These are phyloP conservation scores for Solanum paucissectum DNA, from an alignment of 257 asterid species.

Conservation along the genomic window DNA sequence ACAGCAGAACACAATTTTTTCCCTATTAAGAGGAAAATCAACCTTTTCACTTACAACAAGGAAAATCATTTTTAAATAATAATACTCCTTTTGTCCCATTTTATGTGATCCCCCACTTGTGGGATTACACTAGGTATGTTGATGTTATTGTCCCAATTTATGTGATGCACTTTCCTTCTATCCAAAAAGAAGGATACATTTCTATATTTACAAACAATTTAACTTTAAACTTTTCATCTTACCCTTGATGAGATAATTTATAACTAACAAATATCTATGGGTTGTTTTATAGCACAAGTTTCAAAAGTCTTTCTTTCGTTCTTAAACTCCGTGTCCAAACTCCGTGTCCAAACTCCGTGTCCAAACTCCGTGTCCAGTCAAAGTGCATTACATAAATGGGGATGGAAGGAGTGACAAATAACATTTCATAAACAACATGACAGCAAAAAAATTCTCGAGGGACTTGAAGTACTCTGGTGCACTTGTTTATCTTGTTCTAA, in stretches of 20 bases:
- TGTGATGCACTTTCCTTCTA: neutral
- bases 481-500: neutral
- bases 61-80: neutral
- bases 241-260: neutral
- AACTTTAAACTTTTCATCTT: neutral
- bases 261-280: neutral
- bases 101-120: neutral
- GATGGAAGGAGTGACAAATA: neutral
- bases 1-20: neutral
- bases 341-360: too few relatives aligned
- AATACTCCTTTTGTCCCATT: neutral
- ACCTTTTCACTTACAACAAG: neutral
- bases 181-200: neutral
- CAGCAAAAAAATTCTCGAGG: neutral
- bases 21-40: neutral
- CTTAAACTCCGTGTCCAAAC: neutral
- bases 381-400: neutral
- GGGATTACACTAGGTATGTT: neutral
- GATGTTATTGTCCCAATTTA: neutral
- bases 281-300: neutral
- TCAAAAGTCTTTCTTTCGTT: neutral
- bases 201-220: neutral
- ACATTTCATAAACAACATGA: neutral
- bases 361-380: neutral
- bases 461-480: neutral